Percentiles rank a stretch among this genome's conserved stretches.
These are phyloP conservation scores for Aspergillus felis DNA, from an alignment of 2,329 filamentous ascomycete genomes.

Conservation along the genomic window DNA sequence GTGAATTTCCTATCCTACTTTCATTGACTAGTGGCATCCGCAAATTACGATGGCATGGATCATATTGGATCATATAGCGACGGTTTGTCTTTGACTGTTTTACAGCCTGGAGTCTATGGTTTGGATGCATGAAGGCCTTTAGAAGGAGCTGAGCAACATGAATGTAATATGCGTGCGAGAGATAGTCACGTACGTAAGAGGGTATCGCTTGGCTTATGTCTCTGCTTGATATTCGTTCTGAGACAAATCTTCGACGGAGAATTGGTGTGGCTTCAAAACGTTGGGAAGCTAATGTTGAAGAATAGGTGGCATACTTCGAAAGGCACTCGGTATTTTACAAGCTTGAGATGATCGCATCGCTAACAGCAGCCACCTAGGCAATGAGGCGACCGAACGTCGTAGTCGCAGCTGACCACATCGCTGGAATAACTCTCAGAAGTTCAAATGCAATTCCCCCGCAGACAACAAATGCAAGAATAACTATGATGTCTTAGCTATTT, in stretches of 20 bases:
- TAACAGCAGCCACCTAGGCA: slow-evolving; percentile 11
- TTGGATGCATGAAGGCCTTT: not conserved
- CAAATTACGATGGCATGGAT: not conserved
- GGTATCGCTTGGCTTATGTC: not conserved
- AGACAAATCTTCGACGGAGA: not conserved
- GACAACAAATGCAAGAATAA: slow-evolving; percentile 60
- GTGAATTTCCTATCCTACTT: not conserved
- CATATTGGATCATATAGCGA: not conserved
- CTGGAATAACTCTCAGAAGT: slow-evolving; percentile 44
- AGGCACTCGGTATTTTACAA: not conserved
- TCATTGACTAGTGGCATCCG: not conserved
- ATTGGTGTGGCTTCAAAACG: not conserved
- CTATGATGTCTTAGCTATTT: slow-evolving; percentile 35
- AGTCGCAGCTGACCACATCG: slow-evolving; percentile 36
- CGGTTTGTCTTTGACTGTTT: not conserved
- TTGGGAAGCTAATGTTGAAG: not conserved
- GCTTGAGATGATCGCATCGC: not conserved
- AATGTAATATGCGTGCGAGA: not conserved
- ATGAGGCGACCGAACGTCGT: slow-evolving; percentile 24
- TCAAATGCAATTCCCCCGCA: slow-evolving; percentile 60
- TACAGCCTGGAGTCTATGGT: not conserved
- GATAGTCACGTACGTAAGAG: not conserved
- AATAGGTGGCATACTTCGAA: not conserved
- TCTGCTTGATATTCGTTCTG: not conserved
- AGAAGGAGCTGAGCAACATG: not conserved